These are phyloP conservation scores for Lipomyces japonicus DNA, from an alignment of 805 yeast species.

Conservation along the genomic window DNA sequence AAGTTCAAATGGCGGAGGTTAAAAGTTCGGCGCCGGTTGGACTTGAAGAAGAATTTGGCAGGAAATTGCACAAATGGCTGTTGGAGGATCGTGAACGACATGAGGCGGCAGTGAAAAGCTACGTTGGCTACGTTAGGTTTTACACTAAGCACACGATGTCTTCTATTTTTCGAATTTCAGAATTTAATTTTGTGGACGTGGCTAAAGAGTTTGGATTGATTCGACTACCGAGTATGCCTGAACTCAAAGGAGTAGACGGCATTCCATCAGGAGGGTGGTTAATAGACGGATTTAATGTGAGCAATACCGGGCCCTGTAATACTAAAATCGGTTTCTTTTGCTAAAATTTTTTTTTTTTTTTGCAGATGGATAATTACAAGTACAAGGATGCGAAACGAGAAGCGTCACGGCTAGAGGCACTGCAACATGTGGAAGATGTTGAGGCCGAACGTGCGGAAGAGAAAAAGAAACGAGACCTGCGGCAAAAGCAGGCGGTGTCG, in stretches of 20 bases:
- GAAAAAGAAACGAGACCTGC: slow-evolving; percentile 40
- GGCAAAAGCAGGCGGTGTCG: slow-evolving; percentile 49
- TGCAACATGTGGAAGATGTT: slow-evolving; percentile 43
- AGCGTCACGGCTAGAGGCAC: slow-evolving; percentile 44
- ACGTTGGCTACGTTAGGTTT: slow-evolving; percentile 76
- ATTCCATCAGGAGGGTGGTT: slow-evolving; percentile 77
- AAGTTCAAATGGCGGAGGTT: slow-evolving; percentile 50
- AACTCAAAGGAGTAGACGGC: slow-evolving; percentile 43
- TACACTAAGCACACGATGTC: slow-evolving; percentile 85
- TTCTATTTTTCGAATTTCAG: slow-evolving; percentile 74
- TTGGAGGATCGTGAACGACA: slow-evolving; percentile 72
- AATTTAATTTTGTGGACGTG: slow-evolving; percentile 65
- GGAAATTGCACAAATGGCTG: slow-evolving; percentile 50
- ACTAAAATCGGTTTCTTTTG: neutral
- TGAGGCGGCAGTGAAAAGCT: slow-evolving; percentile 71
- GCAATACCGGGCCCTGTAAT: neutral
- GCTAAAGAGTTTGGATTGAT: slow-evolving; percentile 77
- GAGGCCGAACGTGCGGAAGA: slow-evolving; percentile 43
- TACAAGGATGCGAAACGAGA: slow-evolving; percentile 68
- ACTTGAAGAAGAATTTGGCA: neutral
- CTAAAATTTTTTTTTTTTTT: neutral
- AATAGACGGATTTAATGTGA: slow-evolving; percentile 50
- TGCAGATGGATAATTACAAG: slow-evolving; percentile 54
- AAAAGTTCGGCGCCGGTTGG: slow-evolving; percentile 2
- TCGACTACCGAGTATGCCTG: slow-evolving; percentile 94